These are phyloP conservation scores for Fusarium pilosicola DNA, from an alignment of 2,329 filamentous ascomycete genomes.

Conservation along the genomic window DNA sequence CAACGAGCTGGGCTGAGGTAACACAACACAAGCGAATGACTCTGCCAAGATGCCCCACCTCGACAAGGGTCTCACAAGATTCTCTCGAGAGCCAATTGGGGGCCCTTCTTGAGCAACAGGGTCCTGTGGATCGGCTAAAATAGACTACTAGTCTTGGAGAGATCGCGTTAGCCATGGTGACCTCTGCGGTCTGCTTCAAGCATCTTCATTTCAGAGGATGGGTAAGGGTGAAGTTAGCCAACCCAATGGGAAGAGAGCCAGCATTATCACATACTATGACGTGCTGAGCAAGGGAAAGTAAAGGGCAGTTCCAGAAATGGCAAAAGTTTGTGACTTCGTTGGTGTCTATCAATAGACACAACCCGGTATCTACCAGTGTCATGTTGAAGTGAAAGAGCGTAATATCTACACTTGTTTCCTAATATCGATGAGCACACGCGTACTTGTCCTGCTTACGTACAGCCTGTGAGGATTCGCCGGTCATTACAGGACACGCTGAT, in stretches of 20 bases:
- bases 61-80: background rate
- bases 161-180: background rate
- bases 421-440: background rate
- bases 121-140: background rate
- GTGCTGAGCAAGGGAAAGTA: background rate
- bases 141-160: background rate
- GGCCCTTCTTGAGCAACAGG: background rate
- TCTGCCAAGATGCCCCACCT: conserved; percentile 4
- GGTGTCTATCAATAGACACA: background rate
- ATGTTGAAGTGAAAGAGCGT: background rate
- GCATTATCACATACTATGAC: background rate
- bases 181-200: background rate
- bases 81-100: background rate
- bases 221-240: background rate
- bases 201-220: background rate
- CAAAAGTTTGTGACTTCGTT: background rate
- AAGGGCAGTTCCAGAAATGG: background rate
- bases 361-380: background rate
- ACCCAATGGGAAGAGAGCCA: background rate
- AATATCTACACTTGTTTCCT: background rate
- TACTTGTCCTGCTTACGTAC: background rate
- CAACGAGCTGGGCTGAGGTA: background rate
- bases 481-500: background rate
- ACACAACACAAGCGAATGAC: background rate
- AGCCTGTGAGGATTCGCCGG: conserved; percentile 1